These are phyloP conservation scores for Colletotrichum sp. DNA, from an alignment of 2,329 filamentous ascomycete genomes.

Conservation along the genomic window DNA sequence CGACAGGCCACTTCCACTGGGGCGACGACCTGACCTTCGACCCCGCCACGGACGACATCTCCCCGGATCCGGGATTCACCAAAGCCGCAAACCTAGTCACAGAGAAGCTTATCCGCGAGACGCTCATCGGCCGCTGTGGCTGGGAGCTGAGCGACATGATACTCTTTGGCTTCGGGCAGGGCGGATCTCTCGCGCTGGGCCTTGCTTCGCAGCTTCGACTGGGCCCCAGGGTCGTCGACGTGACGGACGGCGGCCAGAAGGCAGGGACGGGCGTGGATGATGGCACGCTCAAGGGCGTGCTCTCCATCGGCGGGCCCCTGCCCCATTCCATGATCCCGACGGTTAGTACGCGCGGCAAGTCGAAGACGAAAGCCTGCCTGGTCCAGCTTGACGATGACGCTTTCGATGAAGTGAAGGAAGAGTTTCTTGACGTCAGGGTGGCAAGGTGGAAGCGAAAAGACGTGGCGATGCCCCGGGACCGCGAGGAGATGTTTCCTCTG, in stretches of 20 bases:
- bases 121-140: slow-evolving; percentile 60
- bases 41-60: slow-evolving; percentile 54
- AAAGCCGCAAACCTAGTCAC: slow-evolving; percentile 52
- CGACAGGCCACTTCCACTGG: slow-evolving; percentile 60
- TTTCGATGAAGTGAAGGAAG: slow-evolving; percentile 65
- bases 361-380: slow-evolving; percentile 67
- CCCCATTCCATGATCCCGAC: slow-evolving; percentile 56
- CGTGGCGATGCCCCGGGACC: slow-evolving; percentile 81
- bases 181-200: slow-evolving; percentile 66
- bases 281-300: slow-evolving; percentile 55
- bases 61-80: slow-evolving; percentile 66
- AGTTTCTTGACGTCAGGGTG: slow-evolving; percentile 71
- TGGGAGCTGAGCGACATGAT: slow-evolving; percentile 66
- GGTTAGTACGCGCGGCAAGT: slow-evolving; percentile 54
- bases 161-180: slow-evolving; percentile 72
- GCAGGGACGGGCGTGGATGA: slow-evolving; percentile 1
- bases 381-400: slow-evolving; percentile 66
- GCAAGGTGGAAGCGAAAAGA: slow-evolving; percentile 73
- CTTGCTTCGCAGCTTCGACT: slow-evolving; percentile 51
- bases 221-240: slow-evolving; percentile 37
- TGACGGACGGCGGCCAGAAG: slow-evolving; percentile 23
- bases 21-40: slow-evolving; percentile 68
- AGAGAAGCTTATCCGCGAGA: slow-evolving; percentile 53
- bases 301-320: slow-evolving; percentile 67
- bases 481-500: slow-evolving; percentile 87